Evolutionary conservation across 2,329 filamentous ascomycete species (phyloP).

Genomic region (Scortechinia acanthostroma): DNA sequence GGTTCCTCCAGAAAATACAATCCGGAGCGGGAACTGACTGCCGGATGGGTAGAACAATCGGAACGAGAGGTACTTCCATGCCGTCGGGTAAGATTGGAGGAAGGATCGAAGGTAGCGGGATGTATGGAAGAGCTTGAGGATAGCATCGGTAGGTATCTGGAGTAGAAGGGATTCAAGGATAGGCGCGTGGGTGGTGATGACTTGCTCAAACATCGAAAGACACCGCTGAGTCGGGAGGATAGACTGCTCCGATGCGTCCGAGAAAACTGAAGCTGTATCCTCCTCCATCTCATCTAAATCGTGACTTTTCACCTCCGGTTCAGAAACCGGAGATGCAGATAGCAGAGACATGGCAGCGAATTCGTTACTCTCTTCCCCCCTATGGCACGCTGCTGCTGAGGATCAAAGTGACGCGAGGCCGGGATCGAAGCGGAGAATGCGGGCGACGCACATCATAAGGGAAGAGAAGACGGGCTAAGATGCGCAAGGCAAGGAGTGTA

Average conservation of each 20-base stretch:
- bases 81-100: slow-evolving; percentile 45
- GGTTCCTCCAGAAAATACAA: slow-evolving; percentile 15
- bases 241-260: no score
- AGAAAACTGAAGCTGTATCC: no score
- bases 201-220: slow-evolving; percentile 39
- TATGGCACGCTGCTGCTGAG: no score
- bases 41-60: slow-evolving; percentile 33
- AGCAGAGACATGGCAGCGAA: no score
- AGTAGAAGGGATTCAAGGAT: slow-evolving; percentile 49
- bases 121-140: slow-evolving; percentile 50
- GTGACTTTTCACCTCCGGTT: no score
- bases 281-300: no score
- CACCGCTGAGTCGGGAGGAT: slow-evolving; percentile 13
- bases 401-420: slow-evolving; percentile 17
- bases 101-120: slow-evolving; percentile 44
- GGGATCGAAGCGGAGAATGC: slow-evolving; percentile 14
- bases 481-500: neutral
- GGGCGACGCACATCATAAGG: slow-evolving; percentile 16
- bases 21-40: slow-evolving; percentile 19
- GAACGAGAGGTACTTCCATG: slow-evolving; percentile 54
- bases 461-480: slow-evolving; percentile 10
- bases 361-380: no score
- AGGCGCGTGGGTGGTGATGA: slow-evolving; percentile 46
- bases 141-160: slow-evolving; percentile 43
- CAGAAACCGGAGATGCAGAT: no score